Evolutionary conservation across 306 rosid species (phyloP).

Genomic region (Malus asiatica): DNA sequence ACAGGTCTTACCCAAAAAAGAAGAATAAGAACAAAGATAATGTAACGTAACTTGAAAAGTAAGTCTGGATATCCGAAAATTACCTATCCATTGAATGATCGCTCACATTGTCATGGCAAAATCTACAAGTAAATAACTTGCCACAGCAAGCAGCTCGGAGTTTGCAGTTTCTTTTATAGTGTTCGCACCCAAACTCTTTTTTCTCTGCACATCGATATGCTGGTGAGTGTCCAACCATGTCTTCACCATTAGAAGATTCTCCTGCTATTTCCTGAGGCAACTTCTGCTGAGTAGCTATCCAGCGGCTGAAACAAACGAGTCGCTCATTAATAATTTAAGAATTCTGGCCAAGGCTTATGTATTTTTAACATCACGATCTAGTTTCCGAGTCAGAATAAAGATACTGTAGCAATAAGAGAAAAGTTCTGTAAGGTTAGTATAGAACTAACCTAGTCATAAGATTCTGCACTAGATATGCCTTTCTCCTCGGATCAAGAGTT

Average conservation of each 20-base stretch:
- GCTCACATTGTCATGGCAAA: slow-evolving; percentile 97
- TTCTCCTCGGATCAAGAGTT: slow-evolving; percentile 97
- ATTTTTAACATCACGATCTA: slow-evolving; percentile 5
- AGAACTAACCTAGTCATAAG: slow-evolving; percentile 84
- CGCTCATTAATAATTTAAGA: slow-evolving; percentile 19
- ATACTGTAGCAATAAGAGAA: neutral
- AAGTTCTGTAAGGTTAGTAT: neutral
- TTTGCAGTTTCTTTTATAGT: slow-evolving; percentile 97
- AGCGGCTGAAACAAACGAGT: slow-evolving; percentile 56
- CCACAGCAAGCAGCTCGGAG: slow-evolving; percentile 96
- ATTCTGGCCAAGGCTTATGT: slow-evolving; percentile 12
- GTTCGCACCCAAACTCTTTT: slow-evolving; percentile 83
- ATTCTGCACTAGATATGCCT: slow-evolving; percentile 96
- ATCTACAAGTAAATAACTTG: slow-evolving; percentile 86
- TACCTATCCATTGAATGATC: slow-evolving; percentile 99
- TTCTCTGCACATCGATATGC: slow-evolving; percentile 68
- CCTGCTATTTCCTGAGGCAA: slow-evolving; percentile 54
- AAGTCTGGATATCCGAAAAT: slow-evolving; percentile 12
- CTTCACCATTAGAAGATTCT: slow-evolving; percentile 62
- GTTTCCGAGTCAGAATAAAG: slow-evolving; percentile 12
- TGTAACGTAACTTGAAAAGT: neutral
- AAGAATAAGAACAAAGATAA: slow-evolving; percentile 16
- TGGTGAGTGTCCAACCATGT: slow-evolving; percentile 51
- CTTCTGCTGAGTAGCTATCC: slow-evolving; percentile 99
- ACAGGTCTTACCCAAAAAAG: neutral